Base-by-base conservation (phyloP, 1,284 basidiomycete genomes). In the Pseudozyma sp. region DNA sequence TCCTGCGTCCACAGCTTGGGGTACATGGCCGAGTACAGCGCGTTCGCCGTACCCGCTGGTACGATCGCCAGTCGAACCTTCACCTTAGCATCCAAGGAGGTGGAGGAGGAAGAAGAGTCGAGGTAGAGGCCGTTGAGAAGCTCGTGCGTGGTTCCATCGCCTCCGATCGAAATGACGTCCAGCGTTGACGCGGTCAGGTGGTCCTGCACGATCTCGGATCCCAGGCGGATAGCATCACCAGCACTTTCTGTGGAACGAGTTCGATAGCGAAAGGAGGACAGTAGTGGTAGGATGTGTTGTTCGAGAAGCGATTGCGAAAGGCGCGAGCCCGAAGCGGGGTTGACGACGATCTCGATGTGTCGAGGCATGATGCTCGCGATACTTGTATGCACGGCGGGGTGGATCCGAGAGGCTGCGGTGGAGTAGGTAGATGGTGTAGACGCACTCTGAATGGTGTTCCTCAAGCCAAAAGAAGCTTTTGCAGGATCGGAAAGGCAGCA, bases 11-110 rank as follows among this genome's bases (percentile, higher is more conserved):
- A 71, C 10, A 42, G 37, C 2, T 30, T 16, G 87, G 91, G 55
- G 88, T 86, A 87, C 19, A 86, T 73, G 16, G 86, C 85, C 6
- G 84, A 88, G 83, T 91, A 94, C n/a, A 97, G 87, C 0, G 95
- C 95, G 81, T 97, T 97, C 17, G 94, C 94, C n/a, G 94, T 97
- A 10, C 95, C 95, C 44, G 89, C 89, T 4, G 94, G 94, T 14
- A 88, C 81, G 7, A 87, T 67, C 2, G 86, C 77, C 2, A 88
- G 39, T 24, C 79, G 58, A 16, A 79, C 31, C 8, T 44, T 35
- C 13, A 75, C 64, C 4, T 34, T 24, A n/a, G n/a, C n/a, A n/a
- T n/a, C n/a, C 24, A 24, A 24, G 4, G 24, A 24, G 24, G 24
- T 2, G 24, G 24, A 24, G 4, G 24, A 24, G 24, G 24, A 24